Conservation (phyloP, 768 basidiomycete genomes). For the Russula compacta region DNA sequence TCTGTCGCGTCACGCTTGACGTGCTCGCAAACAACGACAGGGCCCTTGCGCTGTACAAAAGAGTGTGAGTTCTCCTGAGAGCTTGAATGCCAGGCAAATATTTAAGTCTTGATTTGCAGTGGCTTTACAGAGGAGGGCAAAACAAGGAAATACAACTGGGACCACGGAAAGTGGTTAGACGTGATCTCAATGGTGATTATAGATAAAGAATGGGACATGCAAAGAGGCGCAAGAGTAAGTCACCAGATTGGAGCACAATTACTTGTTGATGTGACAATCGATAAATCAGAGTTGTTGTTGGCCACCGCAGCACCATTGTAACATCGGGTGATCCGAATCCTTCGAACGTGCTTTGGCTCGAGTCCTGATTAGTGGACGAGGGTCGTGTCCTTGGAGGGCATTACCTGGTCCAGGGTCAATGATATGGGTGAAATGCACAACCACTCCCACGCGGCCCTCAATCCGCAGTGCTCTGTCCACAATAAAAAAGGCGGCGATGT, state of each 20-base stretch:
- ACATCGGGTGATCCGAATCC: background rate
- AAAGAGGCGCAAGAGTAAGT: background rate
- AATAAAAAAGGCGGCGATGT: constrained; percentile 46
- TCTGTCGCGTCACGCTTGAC: constrained; percentile 5
- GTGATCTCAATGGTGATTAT: constrained; percentile 7
- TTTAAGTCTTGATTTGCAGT: background rate
- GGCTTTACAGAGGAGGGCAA: constrained; percentile 9
- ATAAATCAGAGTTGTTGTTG: background rate
- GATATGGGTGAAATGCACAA: background rate
- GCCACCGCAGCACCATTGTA: background rate
- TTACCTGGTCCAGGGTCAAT: background rate
- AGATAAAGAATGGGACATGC: constrained; percentile 12
- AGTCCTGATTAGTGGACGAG: background rate
- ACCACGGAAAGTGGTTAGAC: constrained; percentile 2
- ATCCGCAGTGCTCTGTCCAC: constrained; percentile 39
- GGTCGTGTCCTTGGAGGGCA: background rate
- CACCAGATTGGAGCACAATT: background rate
- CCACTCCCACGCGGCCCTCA: constrained; percentile 21
- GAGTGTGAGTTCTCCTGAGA: background rate
- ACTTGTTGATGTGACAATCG: background rate
- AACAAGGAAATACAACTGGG: background rate
- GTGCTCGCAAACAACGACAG: constrained; percentile 7
- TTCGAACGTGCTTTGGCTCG: too few species aligned
- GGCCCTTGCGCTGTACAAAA: constrained; percentile 14
- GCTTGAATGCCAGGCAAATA: background rate